Base-by-base conservation (phyloP, 2,329 filamentous ascomycete species). In the Cercospora citrullina region DNA sequence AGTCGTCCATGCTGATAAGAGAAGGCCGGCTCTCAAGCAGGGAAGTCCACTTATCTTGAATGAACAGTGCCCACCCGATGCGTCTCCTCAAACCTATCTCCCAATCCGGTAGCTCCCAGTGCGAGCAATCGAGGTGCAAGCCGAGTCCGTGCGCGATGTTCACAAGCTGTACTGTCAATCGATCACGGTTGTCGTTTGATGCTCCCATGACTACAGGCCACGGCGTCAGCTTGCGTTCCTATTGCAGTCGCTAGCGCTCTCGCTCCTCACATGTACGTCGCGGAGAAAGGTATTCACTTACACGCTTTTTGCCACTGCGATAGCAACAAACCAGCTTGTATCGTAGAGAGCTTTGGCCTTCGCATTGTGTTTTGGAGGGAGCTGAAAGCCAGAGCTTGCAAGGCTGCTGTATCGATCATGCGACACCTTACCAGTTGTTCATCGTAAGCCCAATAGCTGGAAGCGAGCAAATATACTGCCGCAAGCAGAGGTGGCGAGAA, bases 381-480 rank as follows among this genome's bases (percentile, higher is more conserved):
- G 42, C 76, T 77, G 30, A 79, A 75, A 1, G 79, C 79, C 18
- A 81, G 67, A 6, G 68, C 74, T 63, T 79, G 77, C 16, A 82
- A 64, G 14, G 67, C 62, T 9, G 70, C 66, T 0, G 79, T 75
- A 65, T 83, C 80, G 28, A 84, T 83, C 64, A 83, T 83, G 3
- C 78, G 76, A 10, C 76, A 75, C 6, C 79, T 74, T 18, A 83
- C 81, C 10, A 89, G 80, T 5, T 83, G 80, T 67, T 84, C 82
- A 72, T 87, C 86, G 71, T 87, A 87, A 1, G 84, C 79, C 81
- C 86, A 88, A 82, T 87, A 89, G 72, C 87, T 85, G 14, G 88
- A 80, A 1, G 87, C 87, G n/a, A 89, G 79, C 9, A 89, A 81
- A 72, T 89, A 89, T 16, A 89, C 86, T 3, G 87, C 86, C 3